These are phyloP conservation scores for Polygonum aviculare DNA, from an alignment of 148 eudicot genomes.

Conservation along the genomic window DNA sequence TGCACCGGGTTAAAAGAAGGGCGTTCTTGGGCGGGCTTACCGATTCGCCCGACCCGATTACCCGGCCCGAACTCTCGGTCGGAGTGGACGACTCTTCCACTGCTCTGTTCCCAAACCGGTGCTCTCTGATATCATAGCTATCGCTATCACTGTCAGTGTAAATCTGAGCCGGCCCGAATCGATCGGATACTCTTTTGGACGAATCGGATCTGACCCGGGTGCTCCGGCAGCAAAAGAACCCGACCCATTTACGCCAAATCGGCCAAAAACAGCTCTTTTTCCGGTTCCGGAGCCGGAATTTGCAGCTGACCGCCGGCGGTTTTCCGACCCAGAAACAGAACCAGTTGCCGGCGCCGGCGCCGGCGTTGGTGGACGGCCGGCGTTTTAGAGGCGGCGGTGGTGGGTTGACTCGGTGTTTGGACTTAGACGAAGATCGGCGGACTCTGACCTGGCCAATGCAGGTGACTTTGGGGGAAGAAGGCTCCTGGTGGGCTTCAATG, in stretches of 20 bases:
- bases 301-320: constrained; percentile 9
- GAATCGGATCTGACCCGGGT: constrained; percentile 21
- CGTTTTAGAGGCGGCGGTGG: constrained; percentile 8
- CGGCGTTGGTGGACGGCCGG: not conserved
- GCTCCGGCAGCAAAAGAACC: constrained; percentile 33
- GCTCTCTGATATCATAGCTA: not conserved
- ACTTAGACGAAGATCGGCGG: constrained; percentile 25
- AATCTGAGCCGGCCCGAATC: not conserved
- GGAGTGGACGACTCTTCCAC: not conserved
- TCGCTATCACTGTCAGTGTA: not conserved
- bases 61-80: not conserved
- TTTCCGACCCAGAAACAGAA: constrained; percentile 20
- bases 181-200: constrained; percentile 12
- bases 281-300: constrained; percentile 9
- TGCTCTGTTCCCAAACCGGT: not conserved
- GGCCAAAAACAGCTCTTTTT: not conserved
- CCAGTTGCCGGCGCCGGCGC: constrained; percentile 4
- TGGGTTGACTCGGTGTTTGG: constrained; percentile 5
- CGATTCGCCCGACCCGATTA: not conserved
- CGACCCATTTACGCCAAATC: constrained; percentile 30
- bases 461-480: constrained; percentile 89
- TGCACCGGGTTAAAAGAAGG: constrained; percentile 53
- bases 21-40: constrained; percentile 52
- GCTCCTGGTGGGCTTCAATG: constrained; percentile 33
- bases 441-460: constrained; percentile 87